A percentile compares a stretch with the other conserved stretches of the same genome.
Conservation (phyloP, 1,284 basidiomycete genomes). For the Sporisorium sorghi region DNA sequence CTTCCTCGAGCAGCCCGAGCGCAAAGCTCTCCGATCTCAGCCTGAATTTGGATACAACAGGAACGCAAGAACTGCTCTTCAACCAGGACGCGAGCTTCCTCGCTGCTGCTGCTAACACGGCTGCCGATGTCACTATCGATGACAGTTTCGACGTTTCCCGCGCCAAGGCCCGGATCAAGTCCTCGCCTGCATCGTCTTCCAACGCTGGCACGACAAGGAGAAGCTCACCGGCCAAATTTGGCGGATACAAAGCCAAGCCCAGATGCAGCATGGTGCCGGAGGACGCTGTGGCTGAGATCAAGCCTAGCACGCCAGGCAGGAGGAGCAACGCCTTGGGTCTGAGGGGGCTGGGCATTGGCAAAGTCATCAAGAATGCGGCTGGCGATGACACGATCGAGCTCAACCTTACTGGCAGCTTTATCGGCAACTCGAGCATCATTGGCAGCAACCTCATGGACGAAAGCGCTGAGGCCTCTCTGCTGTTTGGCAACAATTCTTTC, state of each 20-base stretch:
- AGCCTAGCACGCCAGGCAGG: conserved; percentile 12
- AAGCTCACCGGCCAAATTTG: conserved; percentile 33
- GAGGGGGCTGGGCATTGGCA: conserved; percentile 28
- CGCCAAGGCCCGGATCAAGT: conserved; percentile 25
- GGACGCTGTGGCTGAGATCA: conserved; percentile 18
- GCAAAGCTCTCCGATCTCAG: conserved; percentile 40
- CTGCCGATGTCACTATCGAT: conserved; percentile 45
- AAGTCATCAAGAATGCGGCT: conserved; percentile 41
- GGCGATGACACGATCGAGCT: conserved; percentile 48
- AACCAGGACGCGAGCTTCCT: conserved; percentile 42
- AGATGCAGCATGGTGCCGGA: conserved; percentile 43
- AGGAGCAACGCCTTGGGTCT: conserved; percentile 13
- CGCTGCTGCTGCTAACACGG: conserved; percentile 26
- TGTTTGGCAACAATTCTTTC: conserved; percentile 39
- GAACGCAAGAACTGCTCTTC: conserved; percentile 32
- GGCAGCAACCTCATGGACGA: conserved; percentile 48
- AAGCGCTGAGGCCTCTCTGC: conserved; percentile 28
- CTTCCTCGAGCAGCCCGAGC: conserved; percentile 26
- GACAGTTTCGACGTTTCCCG: conserved; percentile 47
- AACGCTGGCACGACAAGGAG: conserved; percentile 5
- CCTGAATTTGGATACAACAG: conserved; percentile 29
- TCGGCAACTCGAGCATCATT: conserved; percentile 28
- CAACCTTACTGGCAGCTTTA: conserved; percentile 40
- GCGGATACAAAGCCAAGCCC: conserved; percentile 19
- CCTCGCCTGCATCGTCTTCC: conserved; percentile 3